Percentiles rank a stretch among this genome's conserved stretches.
These are phyloP conservation scores for Punica granatum DNA, from an alignment of 345 rosid species.

Conservation along the genomic window DNA sequence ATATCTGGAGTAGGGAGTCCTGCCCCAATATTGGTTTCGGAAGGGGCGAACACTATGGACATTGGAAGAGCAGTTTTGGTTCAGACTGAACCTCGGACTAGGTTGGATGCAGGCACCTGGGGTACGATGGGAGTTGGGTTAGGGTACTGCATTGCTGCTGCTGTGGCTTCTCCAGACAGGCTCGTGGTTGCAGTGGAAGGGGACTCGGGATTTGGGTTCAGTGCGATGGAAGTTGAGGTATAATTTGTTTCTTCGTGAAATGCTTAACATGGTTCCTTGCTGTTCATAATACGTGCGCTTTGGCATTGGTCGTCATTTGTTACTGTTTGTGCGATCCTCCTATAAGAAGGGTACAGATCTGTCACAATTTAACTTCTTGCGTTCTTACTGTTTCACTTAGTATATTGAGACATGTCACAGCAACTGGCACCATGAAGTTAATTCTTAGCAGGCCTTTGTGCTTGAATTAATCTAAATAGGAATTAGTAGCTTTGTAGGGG, in stretches of 20 bases:
- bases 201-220: conserved; percentile 96
- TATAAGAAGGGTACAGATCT: neutral
- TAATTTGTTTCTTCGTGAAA: neutral
- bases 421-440: neutral
- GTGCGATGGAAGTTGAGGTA: conserved; percentile 99
- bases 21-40: conserved; percentile 80
- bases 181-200: conserved; percentile 97
- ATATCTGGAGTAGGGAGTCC: conserved; percentile 64
- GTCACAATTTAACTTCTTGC: neutral
- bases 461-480: neutral
- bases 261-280: neutral
- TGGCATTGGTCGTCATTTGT: neutral
- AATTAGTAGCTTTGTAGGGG: neutral
- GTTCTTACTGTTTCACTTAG: neutral
- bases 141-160: conserved; percentile 98
- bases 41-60: conserved; percentile 98
- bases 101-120: conserved; percentile 99
- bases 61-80: conserved; percentile 90
- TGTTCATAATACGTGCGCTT: neutral
- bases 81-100: conserved; percentile 92
- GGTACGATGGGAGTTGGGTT: conserved; percentile 99
- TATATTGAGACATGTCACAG: neutral
- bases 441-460: neutral
- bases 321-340: neutral
- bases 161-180: conserved; percentile 78